phyloP scores from a whole-genome alignment of 2,329 filamentous ascomycete species.

The Fusarium nelsonii region DNA sequence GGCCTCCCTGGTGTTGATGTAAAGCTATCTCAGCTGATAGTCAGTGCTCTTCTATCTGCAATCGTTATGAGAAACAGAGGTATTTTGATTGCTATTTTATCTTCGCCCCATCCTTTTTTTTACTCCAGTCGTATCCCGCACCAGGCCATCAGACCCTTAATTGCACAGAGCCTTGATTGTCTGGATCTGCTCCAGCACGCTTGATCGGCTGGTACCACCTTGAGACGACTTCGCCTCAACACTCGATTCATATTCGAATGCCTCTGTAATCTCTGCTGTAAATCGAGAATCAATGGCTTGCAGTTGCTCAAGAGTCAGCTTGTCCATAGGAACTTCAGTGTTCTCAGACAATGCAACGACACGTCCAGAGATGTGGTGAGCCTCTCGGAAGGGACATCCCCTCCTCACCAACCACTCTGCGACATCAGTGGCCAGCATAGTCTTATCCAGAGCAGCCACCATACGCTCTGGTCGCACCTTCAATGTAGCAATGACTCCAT shows the following conservation, averaged over 20 bases:
- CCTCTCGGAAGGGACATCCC: constrained; percentile 68
- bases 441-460: constrained; percentile 70
- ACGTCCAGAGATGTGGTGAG: constrained; percentile 80
- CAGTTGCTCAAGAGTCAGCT: constrained; percentile 74
- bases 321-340: constrained; percentile 73
- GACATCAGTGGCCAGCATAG: constrained; percentile 75
- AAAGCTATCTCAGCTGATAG: too few species aligned
- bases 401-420: constrained; percentile 72
- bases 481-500: constrained; percentile 77
- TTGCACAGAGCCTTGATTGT: constrained; percentile 49
- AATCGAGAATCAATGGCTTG: constrained; percentile 76
- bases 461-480: constrained; percentile 76
- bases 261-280: constrained; percentile 72
- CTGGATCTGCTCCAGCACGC: constrained; percentile 71
- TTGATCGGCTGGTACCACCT: constrained; percentile 77
- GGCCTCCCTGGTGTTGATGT: too few species aligned
- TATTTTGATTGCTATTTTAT: too few species aligned
- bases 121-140: background rate
- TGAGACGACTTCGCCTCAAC: constrained; percentile 77
- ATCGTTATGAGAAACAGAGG: too few species aligned
- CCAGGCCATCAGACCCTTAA: background rate
- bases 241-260: constrained; percentile 78
- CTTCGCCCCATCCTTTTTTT: too few species aligned
- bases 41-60: too few species aligned
- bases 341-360: constrained; percentile 79